A percentile compares a stretch with the other conserved stretches of the same genome.
Evolutionary conservation across 805 yeast species (phyloP).

Genomic region (Yarrowia porcina): DNA sequence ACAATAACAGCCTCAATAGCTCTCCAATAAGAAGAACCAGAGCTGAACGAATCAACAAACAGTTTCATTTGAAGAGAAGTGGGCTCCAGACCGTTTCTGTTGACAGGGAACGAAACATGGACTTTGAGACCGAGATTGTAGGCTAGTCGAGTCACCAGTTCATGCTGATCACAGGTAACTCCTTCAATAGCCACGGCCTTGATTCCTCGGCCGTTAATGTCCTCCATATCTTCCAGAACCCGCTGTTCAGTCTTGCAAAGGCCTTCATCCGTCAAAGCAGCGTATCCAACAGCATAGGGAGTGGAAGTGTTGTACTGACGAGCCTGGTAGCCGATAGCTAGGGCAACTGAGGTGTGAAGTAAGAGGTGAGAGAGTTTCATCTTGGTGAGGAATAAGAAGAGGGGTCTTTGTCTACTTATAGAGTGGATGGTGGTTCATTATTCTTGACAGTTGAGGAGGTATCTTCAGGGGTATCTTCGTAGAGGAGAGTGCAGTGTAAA

Average conservation of each 20-base stretch:
- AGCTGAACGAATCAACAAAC: neutral
- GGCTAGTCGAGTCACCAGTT: neutral
- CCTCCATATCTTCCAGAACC: neutral
- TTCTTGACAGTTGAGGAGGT: no score
- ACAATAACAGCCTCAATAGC: neutral
- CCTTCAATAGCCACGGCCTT: neutral
- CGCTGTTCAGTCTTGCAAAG: neutral
- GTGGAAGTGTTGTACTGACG: neutral
- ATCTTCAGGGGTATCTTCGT: neutral
- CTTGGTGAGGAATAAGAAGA: no score
- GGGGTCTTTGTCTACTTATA: neutral
- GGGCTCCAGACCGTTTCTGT: neutral
- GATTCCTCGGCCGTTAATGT: neutral
- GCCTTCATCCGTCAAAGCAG: constrained; percentile 2
- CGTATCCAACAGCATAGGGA: constrained; percentile 18
- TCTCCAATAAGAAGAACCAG: neutral
- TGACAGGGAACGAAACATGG: neutral
- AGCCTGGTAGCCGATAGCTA: neutral
- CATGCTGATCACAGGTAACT: neutral
- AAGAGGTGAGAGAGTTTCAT: neutral
- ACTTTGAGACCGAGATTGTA: neutral
- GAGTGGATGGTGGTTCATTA: no score
- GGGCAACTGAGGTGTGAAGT: neutral
- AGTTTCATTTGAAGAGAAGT: neutral
- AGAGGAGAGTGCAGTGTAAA: neutral